Evolutionary conservation across 2,329 filamentous ascomycete genomes (phyloP).

Genomic region (Pseudogymnoascus sp.): DNA sequence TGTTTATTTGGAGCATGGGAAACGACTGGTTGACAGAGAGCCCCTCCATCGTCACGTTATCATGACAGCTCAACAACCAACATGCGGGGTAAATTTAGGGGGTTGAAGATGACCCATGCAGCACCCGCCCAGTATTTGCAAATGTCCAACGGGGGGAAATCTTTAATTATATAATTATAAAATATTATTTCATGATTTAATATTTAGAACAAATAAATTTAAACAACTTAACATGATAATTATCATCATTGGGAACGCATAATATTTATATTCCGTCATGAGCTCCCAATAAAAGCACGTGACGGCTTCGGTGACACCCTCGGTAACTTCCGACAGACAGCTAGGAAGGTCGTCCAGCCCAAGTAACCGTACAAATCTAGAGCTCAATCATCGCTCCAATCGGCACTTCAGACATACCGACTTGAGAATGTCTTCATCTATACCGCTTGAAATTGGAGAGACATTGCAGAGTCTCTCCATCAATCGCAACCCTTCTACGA

Average conservation of each 20-base stretch:
- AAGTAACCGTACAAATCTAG: not conserved
- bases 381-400: not conserved
- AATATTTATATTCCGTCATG: not conserved
- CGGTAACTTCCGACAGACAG: slow-evolving; percentile 1
- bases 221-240: not conserved
- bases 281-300: not conserved
- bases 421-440: slow-evolving; percentile 11
- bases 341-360: not conserved
- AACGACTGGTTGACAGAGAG: not conserved
- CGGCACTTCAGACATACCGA: not conserved
- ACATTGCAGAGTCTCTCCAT: slow-evolving; percentile 75
- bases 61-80: slow-evolving; percentile 1
- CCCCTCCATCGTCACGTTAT: slow-evolving; percentile 8
- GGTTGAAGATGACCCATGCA: not conserved
- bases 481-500: slow-evolving; percentile 60
- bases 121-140: not conserved
- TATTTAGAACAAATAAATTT: no score
- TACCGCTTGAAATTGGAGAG: slow-evolving; percentile 60
- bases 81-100: slow-evolving; percentile 5
- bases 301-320: not conserved
- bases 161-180: not conserved
- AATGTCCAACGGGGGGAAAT: not conserved
- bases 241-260: not conserved
- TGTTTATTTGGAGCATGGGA: slow-evolving; percentile 5
- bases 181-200: not conserved